Base-by-base conservation (phyloP, 2,329 filamentous ascomycete genomes). In the Calonectria pauciramosa region DNA sequence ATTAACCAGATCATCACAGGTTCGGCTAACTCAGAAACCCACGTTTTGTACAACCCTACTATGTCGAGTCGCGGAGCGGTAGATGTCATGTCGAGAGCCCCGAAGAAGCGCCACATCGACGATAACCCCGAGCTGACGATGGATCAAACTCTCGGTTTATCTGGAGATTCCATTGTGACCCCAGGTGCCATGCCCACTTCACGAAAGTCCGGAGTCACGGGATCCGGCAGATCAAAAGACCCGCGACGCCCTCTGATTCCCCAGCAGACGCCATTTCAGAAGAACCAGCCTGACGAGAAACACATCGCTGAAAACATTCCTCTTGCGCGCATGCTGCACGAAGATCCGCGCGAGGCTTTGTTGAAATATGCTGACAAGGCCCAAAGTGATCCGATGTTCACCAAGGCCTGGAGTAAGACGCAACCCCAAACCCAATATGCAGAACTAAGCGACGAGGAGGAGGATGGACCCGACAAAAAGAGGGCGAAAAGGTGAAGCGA, bases 1-100 rank as follows among this genome's bases (percentile, higher is more conserved):
- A 92, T 99, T 82, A 99, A 99, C 83, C 97, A 99, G 83, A 98
- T 99, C 81, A 86, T 99, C 77, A 98, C 96, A 11, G 96, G 96
- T 73, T 98, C 96, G 59, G 95, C 95, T 68, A 98, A 98, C 82
- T 93, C 93, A 71, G 94, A 97, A 85, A 96, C 94, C 0, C 96
- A 96, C 81, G 91, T 99, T 52, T 93, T 99, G 63, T 99, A 97
- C 87, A 96, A 94, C 82, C 97, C 97, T 2, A 91, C 89, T n/a
- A 93, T 92, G 79, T 99, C 97, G 28, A 90, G 84, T 16, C 93
- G 92, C 75, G 97, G 97, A 73, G 97, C 96, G 4, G 93, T 96
- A 70, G 93, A 95, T 74, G 94, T 99, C 78, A 96, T 99, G 92
- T 96, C 94, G 75, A 95, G 95, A 81, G 96, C 96, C 0, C 96